These are phyloP conservation scores for Marasmius tenuissimus DNA, from an alignment of 1,284 basidiomycete genomes.

Conservation along the genomic window DNA sequence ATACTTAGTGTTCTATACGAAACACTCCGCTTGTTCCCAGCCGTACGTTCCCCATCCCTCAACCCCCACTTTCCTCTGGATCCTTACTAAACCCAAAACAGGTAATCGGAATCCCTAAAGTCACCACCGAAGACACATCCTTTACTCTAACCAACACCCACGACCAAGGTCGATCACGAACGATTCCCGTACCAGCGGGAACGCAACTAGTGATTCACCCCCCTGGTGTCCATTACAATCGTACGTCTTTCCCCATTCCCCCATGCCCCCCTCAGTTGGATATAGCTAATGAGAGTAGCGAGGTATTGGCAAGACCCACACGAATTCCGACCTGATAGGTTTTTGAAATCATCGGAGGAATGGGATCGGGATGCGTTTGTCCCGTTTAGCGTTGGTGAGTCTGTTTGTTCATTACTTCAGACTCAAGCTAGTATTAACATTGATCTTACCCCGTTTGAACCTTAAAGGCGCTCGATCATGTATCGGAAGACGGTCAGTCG, in stretches of 20 bases:
- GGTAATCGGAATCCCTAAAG: not conserved
- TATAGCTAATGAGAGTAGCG: not conserved
- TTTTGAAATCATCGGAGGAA: not conserved
- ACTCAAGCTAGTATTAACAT: not conserved
- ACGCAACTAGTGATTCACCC: not conserved
- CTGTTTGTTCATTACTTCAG: not conserved
- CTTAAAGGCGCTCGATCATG: not conserved
- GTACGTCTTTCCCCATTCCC: not conserved
- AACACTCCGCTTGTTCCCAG: not conserved
- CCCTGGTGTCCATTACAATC: slow-evolving; percentile 5
- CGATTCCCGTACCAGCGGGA: not conserved
- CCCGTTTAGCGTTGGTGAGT: slow-evolving; percentile 6
- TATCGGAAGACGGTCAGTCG: not conserved
- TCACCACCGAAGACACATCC: not conserved
- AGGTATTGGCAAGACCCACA: slow-evolving; percentile 4
- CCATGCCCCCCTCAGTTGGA: not conserved
- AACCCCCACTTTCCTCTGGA: no score
- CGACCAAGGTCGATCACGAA: not conserved
- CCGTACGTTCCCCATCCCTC: not conserved
- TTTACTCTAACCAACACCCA: not conserved
- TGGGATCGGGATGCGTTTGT: slow-evolving; percentile 5
- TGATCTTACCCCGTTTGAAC: not conserved
- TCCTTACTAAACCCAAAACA: not conserved
- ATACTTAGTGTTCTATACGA: not conserved
- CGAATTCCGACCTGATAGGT: not conserved